These are phyloP conservation scores for Cyclostephanos invisitatus DNA, from an alignment of 108 stramenopile species.

Conservation along the genomic window DNA sequence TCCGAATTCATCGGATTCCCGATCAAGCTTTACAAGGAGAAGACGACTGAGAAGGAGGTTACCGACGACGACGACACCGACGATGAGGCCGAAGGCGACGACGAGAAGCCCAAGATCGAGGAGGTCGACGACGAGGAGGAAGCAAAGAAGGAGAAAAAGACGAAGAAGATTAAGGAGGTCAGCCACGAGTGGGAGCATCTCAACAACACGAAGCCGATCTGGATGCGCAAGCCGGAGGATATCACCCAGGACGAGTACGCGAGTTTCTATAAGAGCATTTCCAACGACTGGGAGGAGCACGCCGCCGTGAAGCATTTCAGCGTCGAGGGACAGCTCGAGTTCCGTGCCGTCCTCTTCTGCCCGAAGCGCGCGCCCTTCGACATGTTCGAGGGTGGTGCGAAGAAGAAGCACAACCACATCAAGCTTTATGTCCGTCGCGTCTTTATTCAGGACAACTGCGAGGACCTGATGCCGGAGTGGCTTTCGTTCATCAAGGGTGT, in stretches of 20 bases:
- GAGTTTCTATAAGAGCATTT: constrained; percentile 99
- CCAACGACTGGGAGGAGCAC: constrained; percentile 99
- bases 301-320: constrained; percentile 99
- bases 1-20: constrained; percentile 99
- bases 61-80: constrained; percentile 98
- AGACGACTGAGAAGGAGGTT: constrained; percentile 99
- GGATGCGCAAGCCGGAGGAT: constrained; percentile 99
- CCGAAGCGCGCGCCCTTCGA: constrained; percentile 99
- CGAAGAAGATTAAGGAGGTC: constrained; percentile 99
- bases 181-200: constrained; percentile 99
- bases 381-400: constrained; percentile 99
- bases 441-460: constrained; percentile 99
- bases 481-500: constrained; percentile 98
- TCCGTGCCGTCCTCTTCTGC: constrained; percentile 97
- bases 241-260: constrained; percentile 99
- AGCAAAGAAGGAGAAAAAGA: constrained; percentile 97
- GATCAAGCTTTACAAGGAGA: constrained; percentile 99
- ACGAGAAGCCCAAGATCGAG: constrained; percentile 93
- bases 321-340: constrained; percentile 99
- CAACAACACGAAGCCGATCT: constrained; percentile 99
- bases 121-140: constrained; percentile 98
- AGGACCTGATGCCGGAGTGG: constrained; percentile 99
- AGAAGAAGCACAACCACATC: constrained; percentile 99
- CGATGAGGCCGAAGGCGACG: constrained; percentile 92
- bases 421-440: constrained; percentile 99